phyloP scores from a whole-genome alignment of 495 filamentous ascomycete species.

The Extremus antarcticus region DNA sequence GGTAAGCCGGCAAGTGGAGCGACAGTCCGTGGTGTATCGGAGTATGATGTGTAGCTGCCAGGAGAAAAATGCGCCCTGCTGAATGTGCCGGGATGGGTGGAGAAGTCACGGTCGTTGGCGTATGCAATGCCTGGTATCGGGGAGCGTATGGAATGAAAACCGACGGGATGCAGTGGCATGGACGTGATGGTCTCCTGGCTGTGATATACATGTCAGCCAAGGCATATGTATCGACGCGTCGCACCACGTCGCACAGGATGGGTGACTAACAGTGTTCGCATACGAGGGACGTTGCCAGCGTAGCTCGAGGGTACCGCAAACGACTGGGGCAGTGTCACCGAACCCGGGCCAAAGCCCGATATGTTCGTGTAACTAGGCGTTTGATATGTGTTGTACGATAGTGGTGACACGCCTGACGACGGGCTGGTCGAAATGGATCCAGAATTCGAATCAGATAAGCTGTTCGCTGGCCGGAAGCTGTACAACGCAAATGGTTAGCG shows the following conservation, averaged over 20 bases:
- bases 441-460: conserved; percentile 27
- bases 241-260: conserved; percentile 1
- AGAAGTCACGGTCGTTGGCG: conserved; percentile 21
- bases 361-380: conserved; percentile 23
- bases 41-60: conserved; percentile 20
- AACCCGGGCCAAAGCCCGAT: conserved; percentile 11
- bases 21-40: conserved; percentile 28
- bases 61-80: conserved; percentile 9
- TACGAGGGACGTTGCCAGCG: conserved; percentile 19
- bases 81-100: conserved; percentile 9
- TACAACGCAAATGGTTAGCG: conserved; percentile 4
- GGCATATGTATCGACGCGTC: conserved; percentile 10
- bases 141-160: conserved; percentile 18
- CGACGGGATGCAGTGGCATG: conserved; percentile 23
- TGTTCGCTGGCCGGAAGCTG: conserved; percentile 24
- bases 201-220: conserved; percentile 23
- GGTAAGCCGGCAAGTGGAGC: conserved; percentile 15
- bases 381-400: conserved; percentile 24
- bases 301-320: conserved; percentile 18
- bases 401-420: conserved; percentile 27
- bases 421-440: conserved; percentile 32
- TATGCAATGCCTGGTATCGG: conserved; percentile 19
- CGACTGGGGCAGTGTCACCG: conserved; percentile 17
- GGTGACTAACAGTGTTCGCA: conserved; percentile 31
- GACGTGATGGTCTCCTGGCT: conserved; percentile 22